A percentile compares a stretch with the other conserved stretches of the same genome.
Evolutionary conservation across 805 yeast genomes (phyloP).

Genomic region (Lipomyces sp.): DNA sequence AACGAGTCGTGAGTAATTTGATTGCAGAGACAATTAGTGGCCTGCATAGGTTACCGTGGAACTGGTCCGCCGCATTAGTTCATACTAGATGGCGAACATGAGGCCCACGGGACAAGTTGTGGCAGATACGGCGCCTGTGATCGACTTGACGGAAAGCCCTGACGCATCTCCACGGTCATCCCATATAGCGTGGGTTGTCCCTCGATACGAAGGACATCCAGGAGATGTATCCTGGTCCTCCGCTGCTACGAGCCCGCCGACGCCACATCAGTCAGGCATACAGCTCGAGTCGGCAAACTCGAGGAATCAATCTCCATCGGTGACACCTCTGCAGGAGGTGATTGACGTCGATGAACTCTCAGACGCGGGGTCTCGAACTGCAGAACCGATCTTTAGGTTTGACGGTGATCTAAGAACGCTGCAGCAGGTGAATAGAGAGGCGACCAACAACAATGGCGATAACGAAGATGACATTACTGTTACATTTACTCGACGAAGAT

Average conservation of each 20-base stretch:
- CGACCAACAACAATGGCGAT: background rate
- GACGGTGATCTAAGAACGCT: background rate
- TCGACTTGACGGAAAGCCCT: background rate
- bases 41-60: background rate
- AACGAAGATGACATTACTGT: background rate
- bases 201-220: background rate
- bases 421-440: background rate
- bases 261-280: background rate
- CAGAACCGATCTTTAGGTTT: background rate
- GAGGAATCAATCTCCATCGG: background rate
- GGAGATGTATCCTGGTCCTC: background rate
- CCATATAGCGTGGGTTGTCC: background rate
- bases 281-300: background rate
- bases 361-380: background rate
- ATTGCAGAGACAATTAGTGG: background rate
- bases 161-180: background rate
- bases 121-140: background rate
- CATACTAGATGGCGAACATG: background rate
- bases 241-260: background rate
- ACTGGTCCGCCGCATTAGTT: background rate
- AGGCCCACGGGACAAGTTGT: background rate
- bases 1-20: background rate
- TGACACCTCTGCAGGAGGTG: slow-evolving; percentile 9
- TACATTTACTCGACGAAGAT: background rate
- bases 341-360: slow-evolving; percentile 27